These are phyloP conservation scores for Zasmidium angulare DNA, from an alignment of 2,329 filamentous ascomycete species.

Conservation along the genomic window DNA sequence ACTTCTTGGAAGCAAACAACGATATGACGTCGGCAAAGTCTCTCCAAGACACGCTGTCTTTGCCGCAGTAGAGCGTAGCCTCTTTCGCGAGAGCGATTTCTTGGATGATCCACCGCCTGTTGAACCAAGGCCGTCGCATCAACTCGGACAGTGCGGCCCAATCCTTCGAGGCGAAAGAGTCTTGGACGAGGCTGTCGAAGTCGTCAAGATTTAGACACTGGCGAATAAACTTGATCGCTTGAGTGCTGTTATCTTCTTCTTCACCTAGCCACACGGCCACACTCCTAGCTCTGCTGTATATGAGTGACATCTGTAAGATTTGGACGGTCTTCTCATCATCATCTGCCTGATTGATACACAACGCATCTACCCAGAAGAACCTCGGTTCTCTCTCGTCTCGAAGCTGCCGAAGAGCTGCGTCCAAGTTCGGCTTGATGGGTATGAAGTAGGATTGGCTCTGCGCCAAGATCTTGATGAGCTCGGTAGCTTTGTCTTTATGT, in stretches of 20 bases:
- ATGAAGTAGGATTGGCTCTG: background rate
- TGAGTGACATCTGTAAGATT: slow-evolving; percentile 7
- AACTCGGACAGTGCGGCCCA: background rate
- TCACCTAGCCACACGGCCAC: slow-evolving; percentile 8
- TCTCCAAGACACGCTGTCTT: slow-evolving; percentile 16
- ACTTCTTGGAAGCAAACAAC: slow-evolving; percentile 9
- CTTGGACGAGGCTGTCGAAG: background rate
- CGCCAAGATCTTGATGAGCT: background rate
- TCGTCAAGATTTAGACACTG: background rate
- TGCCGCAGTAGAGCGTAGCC: slow-evolving; percentile 23
- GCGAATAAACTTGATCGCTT: background rate
- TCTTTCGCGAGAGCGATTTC: slow-evolving; percentile 13
- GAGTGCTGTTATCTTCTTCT: background rate
- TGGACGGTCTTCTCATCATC: slow-evolving; percentile 6
- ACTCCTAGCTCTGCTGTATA: slow-evolving; percentile 6
- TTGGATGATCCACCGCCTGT: background rate
- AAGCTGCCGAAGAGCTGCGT: background rate
- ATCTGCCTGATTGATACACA: slow-evolving; percentile 16
- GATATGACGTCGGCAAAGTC: slow-evolving; percentile 19
- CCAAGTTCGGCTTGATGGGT: background rate
- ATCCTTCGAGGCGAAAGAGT: background rate
- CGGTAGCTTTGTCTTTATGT: background rate
- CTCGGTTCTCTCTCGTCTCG: background rate
- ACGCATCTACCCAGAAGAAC: slow-evolving; percentile 9
- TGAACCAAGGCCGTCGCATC: slow-evolving; percentile 4